phyloP scores from a whole-genome alignment of 2,329 filamentous ascomycete genomes.

The Nannizziopsis arthrosporioides region DNA sequence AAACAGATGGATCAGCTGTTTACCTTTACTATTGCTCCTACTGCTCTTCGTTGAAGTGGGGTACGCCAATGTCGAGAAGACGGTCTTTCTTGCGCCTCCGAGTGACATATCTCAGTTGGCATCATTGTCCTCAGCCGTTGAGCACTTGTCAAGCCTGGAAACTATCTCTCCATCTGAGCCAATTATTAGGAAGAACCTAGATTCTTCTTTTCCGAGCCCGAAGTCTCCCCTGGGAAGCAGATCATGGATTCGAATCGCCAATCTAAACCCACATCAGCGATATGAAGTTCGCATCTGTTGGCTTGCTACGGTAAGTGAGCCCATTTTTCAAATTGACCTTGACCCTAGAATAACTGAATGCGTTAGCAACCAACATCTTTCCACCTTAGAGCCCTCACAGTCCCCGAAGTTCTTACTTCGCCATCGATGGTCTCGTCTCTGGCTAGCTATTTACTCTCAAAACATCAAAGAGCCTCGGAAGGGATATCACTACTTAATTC shows the following conservation, averaged over 20 bases:
- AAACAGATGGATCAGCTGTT: neutral
- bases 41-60: constrained; percentile 16
- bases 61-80: constrained; percentile 76
- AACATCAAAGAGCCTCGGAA: neutral
- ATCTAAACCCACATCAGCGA: constrained; percentile 56
- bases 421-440: constrained; percentile 51
- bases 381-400: constrained; percentile 52
- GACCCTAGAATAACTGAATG: neutral
- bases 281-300: constrained; percentile 93
- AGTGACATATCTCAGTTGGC: constrained; percentile 46
- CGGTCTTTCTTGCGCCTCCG: constrained; percentile 67
- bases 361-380: constrained; percentile 76
- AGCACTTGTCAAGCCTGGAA: constrained; percentile 47
- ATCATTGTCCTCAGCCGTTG: constrained; percentile 26
- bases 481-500: neutral
- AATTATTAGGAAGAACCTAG: constrained; percentile 52
- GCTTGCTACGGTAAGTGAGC: constrained; percentile 65
- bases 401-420: constrained; percentile 50
- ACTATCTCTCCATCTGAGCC: constrained; percentile 48
- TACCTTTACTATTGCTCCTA: constrained; percentile 11
- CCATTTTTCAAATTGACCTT: neutral
- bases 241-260: constrained; percentile 69
- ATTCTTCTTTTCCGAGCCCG: constrained; percentile 54
- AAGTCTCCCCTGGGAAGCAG: constrained; percentile 45
- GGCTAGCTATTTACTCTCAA: neutral